Conservation (phyloP, 2,329 filamentous ascomycete genomes). For the Colletotrichum kahawae region DNA sequence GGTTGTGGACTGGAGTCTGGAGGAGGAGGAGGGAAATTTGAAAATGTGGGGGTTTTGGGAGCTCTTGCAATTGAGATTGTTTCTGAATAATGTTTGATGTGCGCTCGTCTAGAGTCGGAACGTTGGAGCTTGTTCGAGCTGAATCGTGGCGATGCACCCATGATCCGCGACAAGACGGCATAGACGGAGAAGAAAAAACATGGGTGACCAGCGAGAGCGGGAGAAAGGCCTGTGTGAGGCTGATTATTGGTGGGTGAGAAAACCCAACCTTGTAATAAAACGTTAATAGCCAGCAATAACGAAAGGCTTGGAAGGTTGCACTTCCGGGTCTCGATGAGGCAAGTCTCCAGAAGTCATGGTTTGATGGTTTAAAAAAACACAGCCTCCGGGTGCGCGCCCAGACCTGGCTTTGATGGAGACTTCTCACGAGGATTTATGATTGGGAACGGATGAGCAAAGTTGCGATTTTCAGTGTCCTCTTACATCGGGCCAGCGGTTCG, state of each 20-base stretch:
- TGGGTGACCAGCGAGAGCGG: not conserved
- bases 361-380: not conserved
- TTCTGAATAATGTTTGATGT: constrained; percentile 21
- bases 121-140: not conserved
- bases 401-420: not conserved
- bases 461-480: constrained; percentile 3
- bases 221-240: not conserved
- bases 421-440: not conserved
- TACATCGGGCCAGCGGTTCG: constrained; percentile 7
- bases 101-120: constrained; percentile 10
- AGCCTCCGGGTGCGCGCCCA: constrained; percentile 9
- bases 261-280: not conserved
- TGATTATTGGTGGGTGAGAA: not conserved
- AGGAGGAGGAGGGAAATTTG: not conserved
- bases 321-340: not conserved
- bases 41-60: constrained; percentile 1
- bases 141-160: constrained; percentile 16
- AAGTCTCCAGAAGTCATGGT: not conserved
- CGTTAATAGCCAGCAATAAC: not conserved
- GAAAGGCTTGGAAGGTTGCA: not conserved
- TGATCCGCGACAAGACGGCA: constrained; percentile 5
- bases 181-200: not conserved
- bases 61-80: not conserved
- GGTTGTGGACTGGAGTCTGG: not conserved
- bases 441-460: constrained; percentile 6